Percentiles rank a stretch among this genome's conserved stretches.
Conservation (phyloP, 805 yeast species). For the Monosporozyma siamensis region DNA sequence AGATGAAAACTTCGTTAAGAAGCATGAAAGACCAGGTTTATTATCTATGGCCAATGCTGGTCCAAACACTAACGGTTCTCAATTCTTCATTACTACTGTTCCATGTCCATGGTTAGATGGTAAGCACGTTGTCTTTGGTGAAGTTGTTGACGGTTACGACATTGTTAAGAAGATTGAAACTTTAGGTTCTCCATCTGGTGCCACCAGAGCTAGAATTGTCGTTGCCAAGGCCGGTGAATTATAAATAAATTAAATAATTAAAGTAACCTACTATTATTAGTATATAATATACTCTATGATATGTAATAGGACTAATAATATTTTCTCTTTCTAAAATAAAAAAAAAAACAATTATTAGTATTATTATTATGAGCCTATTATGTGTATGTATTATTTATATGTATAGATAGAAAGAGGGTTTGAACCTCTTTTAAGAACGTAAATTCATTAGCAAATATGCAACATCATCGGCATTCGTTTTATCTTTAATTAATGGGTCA, state of each 20-base stretch:
- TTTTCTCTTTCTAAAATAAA: too few relatives aligned
- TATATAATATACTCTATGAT: too few relatives aligned
- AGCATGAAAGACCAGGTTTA: constrained; percentile 71
- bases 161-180: constrained; percentile 51
- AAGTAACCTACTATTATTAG: too few relatives aligned
- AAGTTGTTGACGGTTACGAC: constrained; percentile 57
- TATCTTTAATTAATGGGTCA: constrained; percentile 2
- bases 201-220: constrained; percentile 53
- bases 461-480: constrained; percentile 19
- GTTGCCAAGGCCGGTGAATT: constrained; percentile 47
- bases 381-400: too few relatives aligned
- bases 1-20: constrained; percentile 55
- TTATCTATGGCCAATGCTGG: constrained; percentile 92
- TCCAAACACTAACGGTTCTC: constrained; percentile 87
- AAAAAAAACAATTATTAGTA: too few relatives aligned
- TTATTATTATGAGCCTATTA: too few relatives aligned
- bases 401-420: too few relatives aligned
- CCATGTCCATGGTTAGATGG: constrained; percentile 74
- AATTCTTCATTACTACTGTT: constrained; percentile 79
- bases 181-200: constrained; percentile 59
- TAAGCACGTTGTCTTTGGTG: constrained; percentile 71
- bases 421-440: constrained; percentile 18
- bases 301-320: too few relatives aligned
- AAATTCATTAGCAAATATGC: constrained; percentile 27
- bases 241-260: constrained; percentile 17